Base-by-base conservation (phyloP, 2,329 filamentous ascomycete genomes). In the Ascochyta clinopodiicola region DNA sequence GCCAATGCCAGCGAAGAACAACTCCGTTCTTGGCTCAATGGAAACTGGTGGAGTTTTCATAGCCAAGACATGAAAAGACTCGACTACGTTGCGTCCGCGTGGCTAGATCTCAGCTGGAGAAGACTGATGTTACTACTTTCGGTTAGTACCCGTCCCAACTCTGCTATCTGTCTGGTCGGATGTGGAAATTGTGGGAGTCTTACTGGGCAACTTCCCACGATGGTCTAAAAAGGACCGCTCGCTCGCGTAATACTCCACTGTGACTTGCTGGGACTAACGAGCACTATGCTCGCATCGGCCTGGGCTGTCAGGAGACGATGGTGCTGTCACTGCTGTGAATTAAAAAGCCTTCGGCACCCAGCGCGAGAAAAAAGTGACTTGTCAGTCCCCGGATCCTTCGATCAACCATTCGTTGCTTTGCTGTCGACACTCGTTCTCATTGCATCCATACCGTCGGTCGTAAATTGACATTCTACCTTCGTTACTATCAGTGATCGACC, bases 51-150 rank as follows among this genome's bases (percentile, higher is more conserved):
- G 36, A 38, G 42, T 27, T 19, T 32, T 32, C n/a, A 43, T n/a
- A 38, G 46, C 47, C 46, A 46, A 50, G 46, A 43, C 37, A 25
- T 17, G 32, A 38, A 46, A 50, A 46, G 42, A 43, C 31, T 51
- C 21, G 43, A 56, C 47, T 51, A 51, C 31, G 25, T 45, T 37
- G 15, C 25, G 25, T 31, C 44, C 44, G 39, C 34, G 44, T 49
- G 44, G 44, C 52, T 51, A 56, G 46, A 43, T 27, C 27, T 38
- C 47, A 52, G 54, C 54, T 57, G 53, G 44, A 56, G 43, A 48
- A 39, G 42, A 37, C 15, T 15, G 13, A 13, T 47, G 37, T 48
- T 57, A 52, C 54, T 15, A 35, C 15, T 39, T 57, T 9, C 6
- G 44, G 54, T 48, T 57, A 57, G 54, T 8, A 19, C 17, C 37